Conservation (phyloP, 2,329 filamentous ascomycete species). For the Trichophyton benhamiae region DNA sequence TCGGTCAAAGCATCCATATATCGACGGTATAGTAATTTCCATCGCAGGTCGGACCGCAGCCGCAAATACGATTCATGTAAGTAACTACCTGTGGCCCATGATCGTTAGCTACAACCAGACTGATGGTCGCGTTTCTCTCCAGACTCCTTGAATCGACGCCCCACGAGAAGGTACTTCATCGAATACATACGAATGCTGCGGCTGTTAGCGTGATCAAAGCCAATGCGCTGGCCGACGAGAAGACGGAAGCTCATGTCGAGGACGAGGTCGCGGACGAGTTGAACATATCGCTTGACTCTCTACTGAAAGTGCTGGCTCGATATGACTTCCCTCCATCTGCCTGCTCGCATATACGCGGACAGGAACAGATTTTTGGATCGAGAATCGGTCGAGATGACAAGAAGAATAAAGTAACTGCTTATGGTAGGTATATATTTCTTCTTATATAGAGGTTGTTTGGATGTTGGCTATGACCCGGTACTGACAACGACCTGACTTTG, state of each 20-base stretch:
- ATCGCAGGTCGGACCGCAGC: conserved; percentile 6
- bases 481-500: not conserved
- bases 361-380: conserved; percentile 11
- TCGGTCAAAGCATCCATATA: not conserved
- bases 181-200: not conserved
- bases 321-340: conserved; percentile 10
- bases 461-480: not conserved
- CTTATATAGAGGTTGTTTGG: not conserved
- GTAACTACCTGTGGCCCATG: not conserved
- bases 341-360: conserved; percentile 10
- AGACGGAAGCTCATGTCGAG: not conserved
- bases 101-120: not conserved
- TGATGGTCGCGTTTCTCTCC: not conserved
- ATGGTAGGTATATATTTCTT: conserved; percentile 5
- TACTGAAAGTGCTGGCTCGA: conserved; percentile 9
- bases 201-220: conserved; percentile 6
- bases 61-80: conserved; percentile 9
- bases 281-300: conserved; percentile 8
- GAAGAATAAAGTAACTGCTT: conserved; percentile 5
- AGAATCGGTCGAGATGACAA: conserved; percentile 5
- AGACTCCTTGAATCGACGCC: conserved; percentile 10
- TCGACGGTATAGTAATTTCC: not conserved
- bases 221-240: conserved; percentile 9
- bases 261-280: conserved; percentile 5
- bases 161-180: conserved; percentile 8